Base-by-base conservation (phyloP, 2,329 filamentous ascomycete genomes). In the Trichoderma guizhouense region DNA sequence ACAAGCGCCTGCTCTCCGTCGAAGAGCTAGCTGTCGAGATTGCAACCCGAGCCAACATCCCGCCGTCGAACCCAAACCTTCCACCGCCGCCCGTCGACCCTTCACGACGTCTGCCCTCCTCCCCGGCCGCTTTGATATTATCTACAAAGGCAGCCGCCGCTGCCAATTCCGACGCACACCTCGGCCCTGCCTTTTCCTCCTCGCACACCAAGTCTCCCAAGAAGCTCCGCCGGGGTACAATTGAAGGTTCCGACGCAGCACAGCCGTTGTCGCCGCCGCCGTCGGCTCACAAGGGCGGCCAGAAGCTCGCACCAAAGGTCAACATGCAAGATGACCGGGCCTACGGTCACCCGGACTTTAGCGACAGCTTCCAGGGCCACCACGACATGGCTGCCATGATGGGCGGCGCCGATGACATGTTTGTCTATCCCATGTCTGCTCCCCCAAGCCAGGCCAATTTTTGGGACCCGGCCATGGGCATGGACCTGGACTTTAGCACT, bases 241-340 rank as follows among this genome's bases (percentile, higher is more conserved):
- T 82, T 73, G 77, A 82, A 74, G 81, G 75, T 73, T 69, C 78
- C 53, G 79, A 82, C 66, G 75, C 74, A 28, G 79, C 79, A 26
- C 88, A 90, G 76, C 88, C 87, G 43, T 85, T 85, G 65, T 91
- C 89, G 32, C 89, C 89, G 70, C 89, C 89, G 67, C 86, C 87
- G 30, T 89, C 89, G 47, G 82, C 83, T 74, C 86, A 82, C 74
- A 89, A 89, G 81, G 85, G 84, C 75, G 83, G 82, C 75, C 87
- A 86, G 76, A 88, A 85, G 82, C 83, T 89, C 78, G 86, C 84
- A 71, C 83, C 86, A 43, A 87, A 85, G 78, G 79, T 84, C 82
- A 86, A 76, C 69, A 89, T 90, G 88, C 87, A 89, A 78, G 83
- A 87, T 86, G 86, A 87, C 73, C 84, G 89, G 77, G 82, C 82